Evolutionary conservation across 2,329 filamentous ascomycete species (phyloP), one percentile per base, ranked within the genome.

Genomic region (Sporothrix pallida): DNA sequence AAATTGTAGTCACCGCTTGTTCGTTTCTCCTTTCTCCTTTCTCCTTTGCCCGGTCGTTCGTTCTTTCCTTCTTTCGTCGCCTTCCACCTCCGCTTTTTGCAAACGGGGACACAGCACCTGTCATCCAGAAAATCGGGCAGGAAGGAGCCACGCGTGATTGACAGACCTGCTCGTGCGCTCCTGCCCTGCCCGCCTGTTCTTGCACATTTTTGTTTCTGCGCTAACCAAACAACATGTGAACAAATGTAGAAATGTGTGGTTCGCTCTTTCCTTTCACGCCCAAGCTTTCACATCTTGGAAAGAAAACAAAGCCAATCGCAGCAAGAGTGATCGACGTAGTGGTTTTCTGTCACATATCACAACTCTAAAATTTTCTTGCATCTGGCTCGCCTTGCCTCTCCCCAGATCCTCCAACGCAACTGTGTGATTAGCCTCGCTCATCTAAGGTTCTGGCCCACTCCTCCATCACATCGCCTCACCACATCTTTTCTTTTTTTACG

Each of bases 101-200:
- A 42, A 54, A 52, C 26, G 67, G 67, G 42, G 23, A 17, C 48
- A 69, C 67, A 44, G 67, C 48, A n/a, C 67, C 46, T 69, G 67
- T 69, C 67, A 69, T 42, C 67, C 48, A 54, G 17, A n/a, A 69
- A n/a, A 15, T 20, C 17, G 67, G 67, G 67, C 67, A 69, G 26
- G 48, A 69, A 69, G 67, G 48, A 69, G 26, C 67, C 67, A 42
- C 56, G 62, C 48, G 67, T 48, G 62, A n/a, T 42, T 69, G 48
- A 54, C 67, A 52, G 48, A n/a, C 23, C 10, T 31, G 26, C 67
- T 69, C 67, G 67, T 69, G 23, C 48, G 48, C 17, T 54, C 9
- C 26, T 56, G 17, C 67, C 46, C 44, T 50, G 23, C 46, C 46
- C 37, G 26, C 48, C 37, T 44, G 31, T 20, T 56, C 26, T 42